Evolutionary conservation across 2,329 filamentous ascomycete species (phyloP), one percentile per base, ranked within the genome.

Genomic region (Claviceps capensis): DNA sequence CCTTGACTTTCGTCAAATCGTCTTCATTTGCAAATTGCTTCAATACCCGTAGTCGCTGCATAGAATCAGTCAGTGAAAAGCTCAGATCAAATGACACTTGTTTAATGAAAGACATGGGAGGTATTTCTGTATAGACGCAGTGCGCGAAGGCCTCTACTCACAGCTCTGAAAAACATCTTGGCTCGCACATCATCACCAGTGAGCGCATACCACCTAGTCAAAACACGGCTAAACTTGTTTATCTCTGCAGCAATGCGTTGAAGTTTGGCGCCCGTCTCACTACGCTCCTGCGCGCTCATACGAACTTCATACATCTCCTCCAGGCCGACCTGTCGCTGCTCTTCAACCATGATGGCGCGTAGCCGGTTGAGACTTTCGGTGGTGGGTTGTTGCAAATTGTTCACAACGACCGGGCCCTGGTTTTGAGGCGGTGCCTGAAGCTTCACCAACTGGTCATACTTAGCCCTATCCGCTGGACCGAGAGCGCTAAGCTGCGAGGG

Each of bases 21-120:
- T 76, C 71, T 14, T 70, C 71, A 52, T 79, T 74, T 4, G 62
- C 59, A 54, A 79, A 82, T 58, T 83, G 79, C 45, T 69, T 71
- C 1, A 71, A 58, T 36, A 82, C 66, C 11, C 75, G 76, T 30
- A 71, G 64, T 54, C 78, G 75, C 78, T 82, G 58, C 42, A 8
- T 34, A 42, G 41, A 37, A 3, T 53, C 3, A 37, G 16, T 45
- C 14, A 50, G 34, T 40, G 2, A 50, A 6, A 37, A 38, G 22
- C 13, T 16, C 9, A 11, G 11, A 19, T 5, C 4, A 42, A 19
- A 36, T 22, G 13, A 1, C n/a, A 43, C 8, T 5, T 5, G 11
- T 6, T 22, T 3, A 4, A 17, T 13, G n/a, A 26, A 16, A 19
- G 2, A 46, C 4, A 30, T 16, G 13, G 23, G 23, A n/a, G 43